A percentile compares a stretch with the other conserved stretches of the same genome.
Conservation (phyloP, 345 rosid genomes). For the Toxicodendron radicans region DNA sequence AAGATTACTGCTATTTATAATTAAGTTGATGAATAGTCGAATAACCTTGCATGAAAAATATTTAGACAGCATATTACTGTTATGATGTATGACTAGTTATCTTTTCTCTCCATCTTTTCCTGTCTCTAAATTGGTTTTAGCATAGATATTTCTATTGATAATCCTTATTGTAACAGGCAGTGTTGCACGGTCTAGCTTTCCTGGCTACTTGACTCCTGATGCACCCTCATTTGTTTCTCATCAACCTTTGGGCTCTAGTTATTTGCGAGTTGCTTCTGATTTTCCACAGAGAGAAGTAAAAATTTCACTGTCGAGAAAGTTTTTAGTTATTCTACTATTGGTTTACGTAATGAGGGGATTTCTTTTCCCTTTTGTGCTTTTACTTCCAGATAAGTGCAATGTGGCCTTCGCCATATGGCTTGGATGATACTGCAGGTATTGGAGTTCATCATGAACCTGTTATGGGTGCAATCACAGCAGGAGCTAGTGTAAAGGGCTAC, state of each 20-base stretch:
- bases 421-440: conserved; percentile 23
- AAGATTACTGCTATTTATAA: background rate
- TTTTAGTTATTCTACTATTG: background rate
- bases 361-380: background rate
- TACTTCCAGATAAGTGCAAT: conserved; percentile 26
- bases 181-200: conserved; percentile 27
- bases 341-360: background rate
- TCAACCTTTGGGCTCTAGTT: conserved; percentile 18
- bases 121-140: conserved; percentile 7
- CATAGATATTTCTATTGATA: background rate
- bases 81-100: background rate
- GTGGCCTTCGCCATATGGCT: conserved; percentile 30
- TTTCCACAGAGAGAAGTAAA: conserved; percentile 36
- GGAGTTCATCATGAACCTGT: conserved; percentile 30
- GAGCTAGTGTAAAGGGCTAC: conserved; percentile 30
- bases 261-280: conserved; percentile 27
- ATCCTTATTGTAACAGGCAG: conserved; percentile 22
- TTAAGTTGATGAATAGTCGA: background rate
- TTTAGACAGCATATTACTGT: background rate
- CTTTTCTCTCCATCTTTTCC: background rate
- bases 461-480: conserved; percentile 29
- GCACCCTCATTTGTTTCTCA: conserved; percentile 22
- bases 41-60: background rate
- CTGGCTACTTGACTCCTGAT: conserved; percentile 41
- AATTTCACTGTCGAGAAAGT: background rate